phyloP scores from a whole-genome alignment of 164 flowering plant species.

The Buxus sempervirens region DNA sequence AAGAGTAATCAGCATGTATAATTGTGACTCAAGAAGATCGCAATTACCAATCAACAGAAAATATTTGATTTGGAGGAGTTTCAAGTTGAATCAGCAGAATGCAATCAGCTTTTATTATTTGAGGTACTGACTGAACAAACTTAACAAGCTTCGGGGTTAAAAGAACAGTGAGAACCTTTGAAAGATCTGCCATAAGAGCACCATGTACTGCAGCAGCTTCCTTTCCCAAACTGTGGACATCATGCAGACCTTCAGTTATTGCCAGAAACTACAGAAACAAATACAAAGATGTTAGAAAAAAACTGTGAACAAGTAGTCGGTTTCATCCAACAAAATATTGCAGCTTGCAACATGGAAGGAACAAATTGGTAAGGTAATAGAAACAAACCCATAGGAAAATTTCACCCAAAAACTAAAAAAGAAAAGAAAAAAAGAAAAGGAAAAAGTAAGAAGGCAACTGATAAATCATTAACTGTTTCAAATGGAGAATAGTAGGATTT shows the following conservation, averaged over 20 bases:
- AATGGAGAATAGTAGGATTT: no score
- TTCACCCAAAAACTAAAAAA: no score
- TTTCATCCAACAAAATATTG: no score
- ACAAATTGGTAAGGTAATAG: no score
- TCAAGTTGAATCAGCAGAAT: neutral
- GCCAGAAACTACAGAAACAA: slow-evolving; percentile 70
- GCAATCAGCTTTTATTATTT: neutral
- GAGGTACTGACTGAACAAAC: neutral
- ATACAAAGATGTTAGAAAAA: slow-evolving; percentile 10
- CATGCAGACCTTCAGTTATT: slow-evolving; percentile 82
- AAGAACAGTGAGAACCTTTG: slow-evolving; percentile 49
- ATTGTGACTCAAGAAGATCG: neutral
- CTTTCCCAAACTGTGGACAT: slow-evolving; percentile 83
- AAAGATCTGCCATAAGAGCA: slow-evolving; percentile 74
- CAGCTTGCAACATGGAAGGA: no score
- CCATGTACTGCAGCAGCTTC: slow-evolving; percentile 81
- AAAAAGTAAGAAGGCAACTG: no score
- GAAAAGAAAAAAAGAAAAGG: neutral
- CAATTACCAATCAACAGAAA: neutral
- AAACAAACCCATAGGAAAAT: no score
- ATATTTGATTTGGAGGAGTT: neutral
- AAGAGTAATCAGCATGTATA: slow-evolving; percentile 4
- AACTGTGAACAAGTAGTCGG: neutral
- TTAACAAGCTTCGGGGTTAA: neutral
- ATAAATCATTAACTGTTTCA: neutral